Evolutionary conservation across 179 eudicot genomes (phyloP).

Genomic region (Heliamphora pulchella): DNA sequence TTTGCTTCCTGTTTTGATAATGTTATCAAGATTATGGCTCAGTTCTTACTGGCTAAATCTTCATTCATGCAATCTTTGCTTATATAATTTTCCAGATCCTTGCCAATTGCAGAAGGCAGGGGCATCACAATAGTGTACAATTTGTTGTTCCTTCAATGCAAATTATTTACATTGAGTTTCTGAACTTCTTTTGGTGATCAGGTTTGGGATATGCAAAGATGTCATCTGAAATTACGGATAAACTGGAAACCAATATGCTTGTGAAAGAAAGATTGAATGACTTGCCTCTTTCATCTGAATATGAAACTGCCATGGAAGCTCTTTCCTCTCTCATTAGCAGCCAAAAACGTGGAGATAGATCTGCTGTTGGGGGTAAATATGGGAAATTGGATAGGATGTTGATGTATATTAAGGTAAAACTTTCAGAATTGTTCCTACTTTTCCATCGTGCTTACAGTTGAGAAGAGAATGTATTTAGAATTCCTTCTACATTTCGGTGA

Average conservation of each 20-base stretch:
- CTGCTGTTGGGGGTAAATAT: slow-evolving; percentile 32
- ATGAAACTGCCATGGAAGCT: slow-evolving; percentile 74
- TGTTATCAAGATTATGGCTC: background rate
- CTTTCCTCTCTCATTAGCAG: slow-evolving; percentile 69
- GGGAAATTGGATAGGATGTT: slow-evolving; percentile 64
- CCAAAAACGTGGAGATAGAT: slow-evolving; percentile 50
- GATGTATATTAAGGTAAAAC: slow-evolving; percentile 49
- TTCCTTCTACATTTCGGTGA: background rate
- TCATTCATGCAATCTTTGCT: background rate
- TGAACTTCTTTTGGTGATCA: slow-evolving; percentile 24
- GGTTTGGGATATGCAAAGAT: slow-evolving; percentile 35
- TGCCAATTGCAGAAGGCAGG: background rate
- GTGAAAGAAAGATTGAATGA: slow-evolving; percentile 24
- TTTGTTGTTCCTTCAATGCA: background rate
- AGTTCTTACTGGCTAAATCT: background rate
- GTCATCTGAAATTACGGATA: slow-evolving; percentile 33
- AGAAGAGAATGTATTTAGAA: background rate
- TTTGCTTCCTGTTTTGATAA: background rate
- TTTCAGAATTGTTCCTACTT: background rate
- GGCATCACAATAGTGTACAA: background rate
- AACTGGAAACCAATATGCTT: slow-evolving; percentile 24
- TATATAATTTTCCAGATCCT: background rate
- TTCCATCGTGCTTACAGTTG: background rate
- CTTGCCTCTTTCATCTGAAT: slow-evolving; percentile 37
- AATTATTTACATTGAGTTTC: slow-evolving; percentile 10